Evolutionary conservation across 768 basidiomycete species (phyloP).

Genomic region (Boletus sp.): DNA sequence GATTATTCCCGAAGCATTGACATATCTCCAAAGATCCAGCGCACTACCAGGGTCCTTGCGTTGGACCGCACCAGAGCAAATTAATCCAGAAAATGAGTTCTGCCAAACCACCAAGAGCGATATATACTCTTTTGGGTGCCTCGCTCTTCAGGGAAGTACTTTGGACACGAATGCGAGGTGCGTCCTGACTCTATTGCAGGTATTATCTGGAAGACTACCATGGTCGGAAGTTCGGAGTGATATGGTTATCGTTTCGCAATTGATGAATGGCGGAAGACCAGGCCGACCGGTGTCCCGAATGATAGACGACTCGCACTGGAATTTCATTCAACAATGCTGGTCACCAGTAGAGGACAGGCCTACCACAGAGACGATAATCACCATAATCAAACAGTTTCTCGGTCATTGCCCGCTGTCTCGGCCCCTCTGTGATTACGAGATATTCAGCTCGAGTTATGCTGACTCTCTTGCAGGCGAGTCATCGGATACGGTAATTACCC

Average conservation of each 20-base stretch:
- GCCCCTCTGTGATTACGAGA: background rate
- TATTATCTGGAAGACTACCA: background rate
- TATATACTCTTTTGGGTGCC: slow-evolving; percentile 26
- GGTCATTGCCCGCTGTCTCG: background rate
- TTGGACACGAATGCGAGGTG: slow-evolving; percentile 33
- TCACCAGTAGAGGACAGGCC: background rate
- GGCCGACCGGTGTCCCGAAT: background rate
- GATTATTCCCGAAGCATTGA: background rate
- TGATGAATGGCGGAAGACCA: background rate
- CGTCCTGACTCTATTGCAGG: slow-evolving; percentile 1
- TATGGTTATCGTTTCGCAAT: slow-evolving; percentile 1
- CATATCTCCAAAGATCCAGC: slow-evolving; percentile 19
- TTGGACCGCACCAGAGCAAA: slow-evolving; percentile 40
- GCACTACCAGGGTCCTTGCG: slow-evolving; percentile 37
- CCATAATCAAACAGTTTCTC: background rate
- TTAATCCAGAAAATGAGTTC: slow-evolving; percentile 20
- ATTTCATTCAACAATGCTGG: slow-evolving; percentile 8
- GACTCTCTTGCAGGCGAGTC: too few relatives aligned
- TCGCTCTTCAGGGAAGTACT: slow-evolving; percentile 32
- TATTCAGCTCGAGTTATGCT: background rate
- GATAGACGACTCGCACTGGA: slow-evolving; percentile 3
- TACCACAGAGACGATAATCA: background rate
- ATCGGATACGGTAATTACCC: too few relatives aligned
- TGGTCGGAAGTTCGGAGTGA: background rate
- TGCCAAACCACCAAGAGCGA: slow-evolving; percentile 8